phyloP scores from a whole-genome alignment of 106 monocot species.

The Dendrobium chrysotoxum region DNA sequence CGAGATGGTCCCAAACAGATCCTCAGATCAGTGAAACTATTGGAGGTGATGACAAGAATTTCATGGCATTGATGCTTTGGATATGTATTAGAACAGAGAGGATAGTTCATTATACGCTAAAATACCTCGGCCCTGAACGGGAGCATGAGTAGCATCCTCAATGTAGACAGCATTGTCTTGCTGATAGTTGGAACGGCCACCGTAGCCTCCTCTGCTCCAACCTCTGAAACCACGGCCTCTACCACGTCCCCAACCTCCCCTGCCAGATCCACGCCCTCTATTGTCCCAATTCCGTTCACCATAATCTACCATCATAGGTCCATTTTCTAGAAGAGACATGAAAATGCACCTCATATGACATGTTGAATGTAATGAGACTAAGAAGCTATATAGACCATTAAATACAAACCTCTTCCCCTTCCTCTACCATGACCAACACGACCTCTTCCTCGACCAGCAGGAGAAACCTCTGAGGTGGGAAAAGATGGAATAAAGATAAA shows the following conservation, averaged over 20 bases:
- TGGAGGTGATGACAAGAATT: too few species aligned
- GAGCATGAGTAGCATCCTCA: conserved; percentile 15
- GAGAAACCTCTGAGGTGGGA: conserved; percentile 11
- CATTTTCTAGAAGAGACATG: conserved; percentile 4
- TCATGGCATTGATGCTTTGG: too few species aligned
- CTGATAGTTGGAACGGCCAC: conserved; percentile 15
- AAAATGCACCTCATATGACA: background rate
- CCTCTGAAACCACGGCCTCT: conserved; percentile 22
- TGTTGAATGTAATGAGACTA: background rate
- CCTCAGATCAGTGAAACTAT: too few species aligned
- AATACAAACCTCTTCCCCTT: conserved; percentile 14
- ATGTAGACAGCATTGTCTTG: conserved; percentile 22
- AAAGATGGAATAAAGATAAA: background rate
- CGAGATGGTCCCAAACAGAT: too few species aligned
- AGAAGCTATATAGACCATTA: background rate
- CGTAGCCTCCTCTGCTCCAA: conserved; percentile 19
- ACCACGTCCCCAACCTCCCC: conserved; percentile 16
- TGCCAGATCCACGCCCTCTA: conserved; percentile 17
- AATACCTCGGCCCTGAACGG: conserved; percentile 24
- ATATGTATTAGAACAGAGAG: too few species aligned
- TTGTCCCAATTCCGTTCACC: conserved; percentile 24
- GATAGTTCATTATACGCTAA: background rate
- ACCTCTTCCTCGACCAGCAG: conserved; percentile 17
- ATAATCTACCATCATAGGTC: conserved; percentile 1
- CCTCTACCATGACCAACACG: conserved; percentile 25